A percentile compares a stretch with the other conserved stretches of the same genome.
Evolutionary conservation across 805 yeast species (phyloP).

Genomic region (Clavispora vitiphila): DNA sequence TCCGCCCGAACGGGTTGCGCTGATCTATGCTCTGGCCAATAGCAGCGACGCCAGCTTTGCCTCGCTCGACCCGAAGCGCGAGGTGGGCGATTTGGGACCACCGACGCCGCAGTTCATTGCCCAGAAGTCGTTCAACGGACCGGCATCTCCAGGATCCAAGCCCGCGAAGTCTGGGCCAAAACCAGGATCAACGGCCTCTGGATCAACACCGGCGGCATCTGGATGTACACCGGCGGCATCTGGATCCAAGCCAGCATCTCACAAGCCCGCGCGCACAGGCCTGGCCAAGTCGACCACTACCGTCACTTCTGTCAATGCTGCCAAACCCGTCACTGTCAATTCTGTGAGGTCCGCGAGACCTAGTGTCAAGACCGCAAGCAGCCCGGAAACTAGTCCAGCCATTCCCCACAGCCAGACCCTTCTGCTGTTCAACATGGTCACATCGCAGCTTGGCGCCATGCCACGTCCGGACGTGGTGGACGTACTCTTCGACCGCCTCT

Average conservation of each 20-base stretch:
- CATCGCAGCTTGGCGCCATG: slow-evolving; percentile 27
- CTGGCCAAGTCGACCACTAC: slow-evolving; percentile 3
- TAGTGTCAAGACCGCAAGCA: too few species aligned
- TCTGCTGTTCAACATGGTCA: slow-evolving; percentile 31
- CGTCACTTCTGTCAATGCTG: too few species aligned
- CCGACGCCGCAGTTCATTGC: slow-evolving; percentile 3
- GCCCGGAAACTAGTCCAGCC: background rate
- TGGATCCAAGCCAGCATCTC: too few species aligned
- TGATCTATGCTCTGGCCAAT: slow-evolving; percentile 1
- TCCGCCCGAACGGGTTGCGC: background rate
- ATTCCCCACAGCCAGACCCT: slow-evolving; percentile 15
- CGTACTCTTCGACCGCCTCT: slow-evolving; percentile 33
- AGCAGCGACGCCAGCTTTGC: slow-evolving; percentile 2
- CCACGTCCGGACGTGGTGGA: slow-evolving; percentile 36
- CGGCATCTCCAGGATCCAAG: too few species aligned
- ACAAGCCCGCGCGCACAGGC: too few species aligned
- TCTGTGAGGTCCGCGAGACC: too few species aligned
- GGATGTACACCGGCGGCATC: too few species aligned
- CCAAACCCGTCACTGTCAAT: too few species aligned
- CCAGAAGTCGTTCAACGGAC: background rate
- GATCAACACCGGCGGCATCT: too few species aligned
- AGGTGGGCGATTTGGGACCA: background rate
- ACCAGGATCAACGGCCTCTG: too few species aligned
- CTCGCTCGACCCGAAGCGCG: slow-evolving; percentile 3
- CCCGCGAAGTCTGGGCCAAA: too few species aligned